Evolutionary conservation across 306 rosid species (phyloP), one percentile per base, ranked within the genome.

Genomic region (Quercus mongolica): DNA sequence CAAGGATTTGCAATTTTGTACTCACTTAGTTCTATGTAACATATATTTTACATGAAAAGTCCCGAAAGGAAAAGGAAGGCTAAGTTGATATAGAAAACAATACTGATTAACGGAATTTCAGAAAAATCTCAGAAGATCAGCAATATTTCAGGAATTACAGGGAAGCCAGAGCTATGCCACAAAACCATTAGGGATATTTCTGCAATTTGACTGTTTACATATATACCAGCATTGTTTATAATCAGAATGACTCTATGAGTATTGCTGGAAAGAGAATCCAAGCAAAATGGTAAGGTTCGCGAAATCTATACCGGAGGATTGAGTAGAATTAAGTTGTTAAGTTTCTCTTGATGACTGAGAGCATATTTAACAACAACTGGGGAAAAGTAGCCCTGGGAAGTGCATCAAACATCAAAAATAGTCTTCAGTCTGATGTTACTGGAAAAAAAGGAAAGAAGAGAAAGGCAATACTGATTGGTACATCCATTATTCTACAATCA

Each of bases 281-380:
- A 80, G 54, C 62, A 25, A 67, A 80, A 80, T 55, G 56, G 59
- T 6, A 33, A 17, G 30, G 63, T 76, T 49, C 13, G 52, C 21
- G 71, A 82, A 84, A 77, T 38, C 57, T 71, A 68, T 89, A 91
- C 98, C 11, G 98, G 96, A 75, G 98, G 97, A 79, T 94, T 94
- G 83, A 94, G 46, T 82, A 94, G 96, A 58, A 92, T 81, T 67
- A 94, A 74, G 83, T 85, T 83, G 75, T 85, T 83, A 70, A 92
- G 61, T 88, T 90, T 94, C 73, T 92, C 96, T 76, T 83, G 94
- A 83, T 90, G 85, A 20, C 0, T 71, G 80, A 87, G 85, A 12
- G 96, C 97, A 73, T 89, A 94, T 79, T 92, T 94, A 51, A 90
- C 96, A 12, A 87, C 92, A 57, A 88, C 89, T 3, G 98, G 97